Conservation (phyloP, 2,329 filamentous ascomycete genomes). For the Apiospora sp. region DNA sequence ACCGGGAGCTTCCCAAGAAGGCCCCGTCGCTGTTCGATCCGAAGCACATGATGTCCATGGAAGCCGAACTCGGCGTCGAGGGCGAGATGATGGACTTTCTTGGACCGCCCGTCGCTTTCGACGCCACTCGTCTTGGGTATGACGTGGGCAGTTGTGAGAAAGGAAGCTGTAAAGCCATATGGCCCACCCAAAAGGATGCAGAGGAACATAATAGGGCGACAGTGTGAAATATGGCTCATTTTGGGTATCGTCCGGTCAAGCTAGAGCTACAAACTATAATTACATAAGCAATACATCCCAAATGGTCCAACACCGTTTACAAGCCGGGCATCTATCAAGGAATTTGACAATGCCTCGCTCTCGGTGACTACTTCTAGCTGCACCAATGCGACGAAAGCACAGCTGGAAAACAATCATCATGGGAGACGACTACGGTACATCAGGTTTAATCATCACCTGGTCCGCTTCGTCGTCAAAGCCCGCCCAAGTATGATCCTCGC, state of each 20-base stretch:
- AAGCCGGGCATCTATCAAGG: too few relatives aligned
- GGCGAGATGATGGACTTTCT: conserved; percentile 42
- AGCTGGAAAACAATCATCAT: too few relatives aligned
- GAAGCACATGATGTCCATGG: conserved; percentile 37
- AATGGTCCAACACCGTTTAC: too few relatives aligned
- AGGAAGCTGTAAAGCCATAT: conserved; percentile 38
- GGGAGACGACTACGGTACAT: conserved; percentile 26
- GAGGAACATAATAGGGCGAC: not conserved
- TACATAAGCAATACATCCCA: not conserved
- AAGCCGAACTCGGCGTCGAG: conserved; percentile 38
- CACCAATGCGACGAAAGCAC: not conserved
- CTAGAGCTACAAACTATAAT: not conserved
- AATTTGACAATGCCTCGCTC: not conserved
- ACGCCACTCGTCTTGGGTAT: conserved; percentile 39
- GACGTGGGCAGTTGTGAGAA: conserved; percentile 41
- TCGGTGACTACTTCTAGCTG: not conserved
- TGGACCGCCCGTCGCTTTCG: conserved; percentile 39
- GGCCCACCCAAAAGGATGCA: conserved; percentile 29
- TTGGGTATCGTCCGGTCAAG: not conserved
- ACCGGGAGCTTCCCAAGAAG: conserved; percentile 33
- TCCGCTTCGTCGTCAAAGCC: conserved; percentile 28
- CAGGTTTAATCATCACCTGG: conserved; percentile 31
- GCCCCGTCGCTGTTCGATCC: conserved; percentile 36
- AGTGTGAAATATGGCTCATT: not conserved
- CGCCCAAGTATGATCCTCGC: conserved; percentile 32